Evolutionary conservation across 2,329 filamentous ascomycete genomes (phyloP), one percentile per base, ranked within the genome.

Genomic region (Sporothrix protearum): DNA sequence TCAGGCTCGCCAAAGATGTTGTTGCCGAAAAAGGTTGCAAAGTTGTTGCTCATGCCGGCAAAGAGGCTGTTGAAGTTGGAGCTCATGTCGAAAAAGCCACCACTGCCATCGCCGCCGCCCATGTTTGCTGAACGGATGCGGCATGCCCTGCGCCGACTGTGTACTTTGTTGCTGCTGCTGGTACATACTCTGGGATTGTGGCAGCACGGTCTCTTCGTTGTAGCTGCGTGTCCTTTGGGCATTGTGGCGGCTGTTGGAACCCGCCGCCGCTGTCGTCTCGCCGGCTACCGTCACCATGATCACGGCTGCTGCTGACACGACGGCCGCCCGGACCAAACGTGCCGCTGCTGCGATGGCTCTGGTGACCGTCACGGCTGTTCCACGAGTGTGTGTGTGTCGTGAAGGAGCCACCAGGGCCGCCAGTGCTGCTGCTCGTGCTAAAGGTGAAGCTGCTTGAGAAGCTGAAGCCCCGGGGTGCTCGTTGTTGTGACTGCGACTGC

Each of bases 371-470:
- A 10, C 55, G 53, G 64, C 71, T 73, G 72, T 73, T 71, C 68
- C 68, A 73, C 12, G 70, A 66, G 36, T 71, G 68, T n/a, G 47
- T 61, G 16, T 69, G 63, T 5, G 72, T 69, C 39, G 70, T 25
- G 68, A 69, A 73, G 1, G 70, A 45, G n/a, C 72, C 72, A 45
- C 53, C 42, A 28, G 22, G 22, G 22, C 57, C 53, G 1, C 55
- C 55, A 10, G 16, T n/a, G 28, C 9, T 39, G 63, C 82, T 80
- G 1, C 87, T 88, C 74, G 83, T 91, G 77, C 89, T 87, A 83
- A 90, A 73, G 2, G 73, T 71, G n/a, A 49, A 74, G 69, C 66
- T 69, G 16, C 59, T 25, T 16, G 63, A 63, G 67, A 70, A 71
- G 33, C 47, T 25, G 53, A 45, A 69, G 14, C 42, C 42, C 19